A percentile compares a stretch with the other conserved stretches of the same genome.
These are phyloP conservation scores for Lycium barbarum DNA, from an alignment of 257 asterid species.

Conservation along the genomic window DNA sequence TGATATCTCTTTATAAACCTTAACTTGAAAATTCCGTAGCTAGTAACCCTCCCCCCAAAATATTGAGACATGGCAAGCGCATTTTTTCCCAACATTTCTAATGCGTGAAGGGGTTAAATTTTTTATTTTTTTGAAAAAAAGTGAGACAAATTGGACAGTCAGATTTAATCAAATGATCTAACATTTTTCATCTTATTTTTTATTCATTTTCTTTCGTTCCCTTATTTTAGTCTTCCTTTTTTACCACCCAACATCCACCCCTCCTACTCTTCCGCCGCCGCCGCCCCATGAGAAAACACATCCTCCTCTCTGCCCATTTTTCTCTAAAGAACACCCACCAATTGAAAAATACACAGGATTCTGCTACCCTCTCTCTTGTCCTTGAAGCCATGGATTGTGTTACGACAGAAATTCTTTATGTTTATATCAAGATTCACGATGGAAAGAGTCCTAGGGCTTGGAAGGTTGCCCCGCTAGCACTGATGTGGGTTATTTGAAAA, in stretches of 20 bases:
- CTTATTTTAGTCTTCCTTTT: neutral
- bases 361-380: constrained; percentile 49
- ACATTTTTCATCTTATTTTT: neutral
- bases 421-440: constrained; percentile 61
- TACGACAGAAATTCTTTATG: constrained; percentile 58
- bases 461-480: too few relatives aligned
- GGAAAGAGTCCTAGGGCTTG: constrained; percentile 34
- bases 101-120: neutral
- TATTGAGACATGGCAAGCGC: neutral
- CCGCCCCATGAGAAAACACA: neutral
- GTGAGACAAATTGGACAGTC: neutral
- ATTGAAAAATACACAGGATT: constrained; percentile 18
- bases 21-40: neutral
- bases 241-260: neutral
- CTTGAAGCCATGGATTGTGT: constrained; percentile 71
- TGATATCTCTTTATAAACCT: neutral
- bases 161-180: neutral
- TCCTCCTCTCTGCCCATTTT: neutral
- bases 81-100: neutral
- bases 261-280: neutral
- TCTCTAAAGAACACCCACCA: constrained; percentile 20
- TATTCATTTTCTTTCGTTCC: neutral
- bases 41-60: neutral
- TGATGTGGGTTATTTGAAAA: too few relatives aligned
- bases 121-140: neutral